Evolutionary conservation across 768 basidiomycete species (phyloP).

Genomic region (Mycena amicta): DNA sequence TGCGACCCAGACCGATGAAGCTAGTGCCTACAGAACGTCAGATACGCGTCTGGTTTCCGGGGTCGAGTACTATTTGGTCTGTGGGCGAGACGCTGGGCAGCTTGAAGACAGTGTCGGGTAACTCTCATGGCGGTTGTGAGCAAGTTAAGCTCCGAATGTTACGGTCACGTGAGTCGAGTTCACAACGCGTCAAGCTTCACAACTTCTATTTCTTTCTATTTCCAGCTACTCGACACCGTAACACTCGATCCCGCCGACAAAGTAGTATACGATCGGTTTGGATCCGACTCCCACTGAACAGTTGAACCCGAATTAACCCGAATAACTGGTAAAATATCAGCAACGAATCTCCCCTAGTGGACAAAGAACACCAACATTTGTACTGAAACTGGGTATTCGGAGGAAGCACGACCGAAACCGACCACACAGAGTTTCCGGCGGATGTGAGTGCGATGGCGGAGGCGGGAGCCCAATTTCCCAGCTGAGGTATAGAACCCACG

Average conservation of each 20-base stretch:
- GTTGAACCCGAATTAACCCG: conserved; percentile 4
- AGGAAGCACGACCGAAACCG: conserved; percentile 10
- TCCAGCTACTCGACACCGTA: conserved; percentile 10
- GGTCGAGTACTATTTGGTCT: not conserved
- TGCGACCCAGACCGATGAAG: conserved; percentile 86
- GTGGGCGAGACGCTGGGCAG: not conserved
- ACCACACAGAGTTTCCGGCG: conserved; percentile 11
- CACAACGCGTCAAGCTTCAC: not conserved
- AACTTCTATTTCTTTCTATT: no score
- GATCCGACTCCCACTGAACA: conserved; percentile 20
- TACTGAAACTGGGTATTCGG: conserved; percentile 18
- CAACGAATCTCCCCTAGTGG: not conserved
- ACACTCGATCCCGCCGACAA: not conserved
- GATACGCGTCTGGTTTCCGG: not conserved
- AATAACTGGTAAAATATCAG: conserved; percentile 5
- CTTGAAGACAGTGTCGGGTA: not conserved
- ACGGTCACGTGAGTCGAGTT: not conserved
- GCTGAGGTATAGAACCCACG: conserved; percentile 9
- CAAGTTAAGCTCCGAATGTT: not conserved
- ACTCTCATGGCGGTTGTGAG: not conserved
- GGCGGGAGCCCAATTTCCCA: conserved; percentile 15
- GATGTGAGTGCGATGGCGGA: conserved; percentile 10
- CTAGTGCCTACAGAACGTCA: conserved; percentile 42
- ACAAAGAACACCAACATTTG: conserved; percentile 11
- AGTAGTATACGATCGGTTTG: conserved; percentile 15